Evolutionary conservation across 371 early-diverging fungal species (phyloP), one percentile per base, ranked within the genome.

Genomic region (Nematocida major): DNA sequence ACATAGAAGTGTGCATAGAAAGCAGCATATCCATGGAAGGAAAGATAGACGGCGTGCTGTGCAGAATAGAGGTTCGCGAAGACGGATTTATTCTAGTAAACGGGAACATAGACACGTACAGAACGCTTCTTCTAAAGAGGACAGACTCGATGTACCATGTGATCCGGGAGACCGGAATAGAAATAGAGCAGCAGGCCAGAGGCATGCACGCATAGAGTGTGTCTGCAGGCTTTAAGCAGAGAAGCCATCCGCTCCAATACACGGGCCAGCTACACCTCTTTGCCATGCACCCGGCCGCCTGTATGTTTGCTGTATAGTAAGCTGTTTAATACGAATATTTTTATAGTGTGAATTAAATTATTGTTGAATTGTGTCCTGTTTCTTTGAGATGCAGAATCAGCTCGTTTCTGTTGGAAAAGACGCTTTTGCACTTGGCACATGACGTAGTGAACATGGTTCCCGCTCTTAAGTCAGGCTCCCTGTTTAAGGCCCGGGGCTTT

Each of bases 351-450:
- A 0, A 45, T 51, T 22, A 51, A 24, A 57, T 57, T 36, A 36
- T 36, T n/a, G 1, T 28, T 57, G 59, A 15, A 28, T 15, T 13
- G 30, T 69, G 69, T 7, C 51, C 51, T 34, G 48, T 73, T 28
- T 73, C 76, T 36, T 73, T 73, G 7, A 73, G 65, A 40, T 73
- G 76, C 50, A 15, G 30, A 32, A 73, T 63, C 11, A 73, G 65
- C 18, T 63, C 48, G 34, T 73, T 73, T 73, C 76, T 62, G 2
- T 78, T 59, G 7, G 49, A 11, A 32, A 73, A 73, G 5, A 50
- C 34, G 24, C 34, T 45, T 63, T 73, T 73, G 54, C 76, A 73
- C 62, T 73, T 73, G 38, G 76, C 76, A 61, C 76, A 73, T 36
- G 76, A 73, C 15, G 51, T 78, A 7, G 76, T 54, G 36, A 73